Evolutionary conservation across 176 grass and related monocot species (phyloP), one percentile per base, ranked within the genome.

Genomic region (Avena sativa): DNA sequence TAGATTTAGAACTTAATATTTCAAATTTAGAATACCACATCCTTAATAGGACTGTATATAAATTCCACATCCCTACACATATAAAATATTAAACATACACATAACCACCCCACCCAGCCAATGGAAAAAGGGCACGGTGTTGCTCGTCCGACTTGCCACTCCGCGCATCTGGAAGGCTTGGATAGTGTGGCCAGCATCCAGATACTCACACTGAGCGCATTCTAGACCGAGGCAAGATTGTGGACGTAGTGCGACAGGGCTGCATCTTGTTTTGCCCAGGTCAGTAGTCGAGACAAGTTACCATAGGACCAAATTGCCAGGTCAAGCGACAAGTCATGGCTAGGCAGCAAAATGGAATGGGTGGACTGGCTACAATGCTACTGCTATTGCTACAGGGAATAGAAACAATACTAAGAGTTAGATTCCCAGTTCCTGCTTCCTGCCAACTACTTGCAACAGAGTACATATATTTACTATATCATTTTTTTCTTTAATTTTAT

Each of bases 41-140:
- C 26, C 60, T 80, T 28, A 47, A 63, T 62, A 80, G 38, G 59
- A 43, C 21, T 63, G 28, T 67, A 51, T 17, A 52, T 36, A 67
- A 26, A 67, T 51, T 51, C 17, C 15, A 51, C 11, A 81, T 50
- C 17, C 17, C 52, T 52, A 67, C 62, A 53, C 28, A 69, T 51
- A 80, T 19, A 52, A 50, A 81, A 68, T 50, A 36, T 66, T 66
- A 81, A 76, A 52, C 23, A 32, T 55, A 76, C 28, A 51, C 49
- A 53, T 26, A 55, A 75, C 48, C 23, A 30, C 13, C 44, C 12
- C 21, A 75, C 23, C 3, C 47, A 75, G 12, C 43, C 43, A 49
- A 12, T 10, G 19, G 46, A 50, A 26, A 74, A 64, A 28, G 0
- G 44, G 43, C 21, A 74, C 46, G 10, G 44, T 74, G 5, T 74